Base-by-base conservation (phyloP, 192 early-diverging fungal genomes). In the Linnemannia elongata region DNA sequence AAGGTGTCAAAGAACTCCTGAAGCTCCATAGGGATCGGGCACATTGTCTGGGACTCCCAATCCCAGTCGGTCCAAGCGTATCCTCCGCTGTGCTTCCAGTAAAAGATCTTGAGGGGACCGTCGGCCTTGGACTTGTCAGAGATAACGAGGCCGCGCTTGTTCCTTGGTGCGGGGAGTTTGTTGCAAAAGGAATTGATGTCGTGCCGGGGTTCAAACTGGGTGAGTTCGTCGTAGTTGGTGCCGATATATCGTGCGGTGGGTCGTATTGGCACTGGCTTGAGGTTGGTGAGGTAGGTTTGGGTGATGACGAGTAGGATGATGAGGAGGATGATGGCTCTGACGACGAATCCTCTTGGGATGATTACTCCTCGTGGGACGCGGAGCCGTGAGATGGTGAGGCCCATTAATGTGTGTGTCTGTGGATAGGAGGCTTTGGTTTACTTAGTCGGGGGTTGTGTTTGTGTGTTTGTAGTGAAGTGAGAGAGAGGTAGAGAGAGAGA, bases 1-100 rank as follows among this genome's bases (percentile, higher is more conserved):
- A 41, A 72, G 22, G 30, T 30, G 22, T 72, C 39, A 42, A 72
- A 72, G 71, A 72, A 72, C 39, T 30, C 33, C 39, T 72, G 71
- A 13, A 72, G 71, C 71, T 24, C 33, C 71, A 72, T 30, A 20
- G 71, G 71, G 39, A 72, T 72, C 41, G 71, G 71, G 39, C 72
- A 74, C 41, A 47, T 35, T 47, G 72, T 74, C 6, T 45, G 20
- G 72, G 72, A 74, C 44, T 74, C 72, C 44, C 41, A 30, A 27
- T 41, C 27, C 72, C 72, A 74, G 44, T 74, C 72, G 9, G 27
- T 18, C 36, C 33, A 74, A 20, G 0, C 41, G 15, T 45, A 35
- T 30, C 44, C 7, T 7, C 20, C 12, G 22, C 33, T 24, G 18
- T 70, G 41, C 30, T 17, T 38, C 73, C 73, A 74, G 45, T n/a